phyloP scores from a whole-genome alignment of 2,329 filamentous ascomycete genomes.

The Xylariales sp. region DNA sequence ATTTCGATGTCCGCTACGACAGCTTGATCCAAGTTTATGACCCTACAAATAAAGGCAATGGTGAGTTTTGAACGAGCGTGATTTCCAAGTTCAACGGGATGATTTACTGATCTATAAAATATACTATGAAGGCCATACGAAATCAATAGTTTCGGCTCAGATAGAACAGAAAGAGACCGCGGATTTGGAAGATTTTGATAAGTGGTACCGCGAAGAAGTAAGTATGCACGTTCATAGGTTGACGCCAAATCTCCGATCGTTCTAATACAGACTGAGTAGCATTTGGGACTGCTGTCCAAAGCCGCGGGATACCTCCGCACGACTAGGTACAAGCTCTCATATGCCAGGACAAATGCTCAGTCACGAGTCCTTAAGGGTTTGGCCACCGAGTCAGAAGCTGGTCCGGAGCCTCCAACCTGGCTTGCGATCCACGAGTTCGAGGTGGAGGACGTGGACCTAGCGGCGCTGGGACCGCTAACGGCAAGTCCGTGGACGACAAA shows the following conservation, averaged over 20 bases:
- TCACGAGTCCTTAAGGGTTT: slow-evolving; percentile 13
- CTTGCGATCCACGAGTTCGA: slow-evolving; percentile 10
- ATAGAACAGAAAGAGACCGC: slow-evolving; percentile 9
- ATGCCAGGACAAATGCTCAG: slow-evolving; percentile 4
- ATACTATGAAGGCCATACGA: slow-evolving; percentile 11
- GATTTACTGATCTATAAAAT: too few species aligned
- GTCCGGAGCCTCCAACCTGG: slow-evolving; percentile 13
- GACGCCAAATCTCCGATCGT: too few species aligned
- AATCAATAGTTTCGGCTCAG: slow-evolving; percentile 11
- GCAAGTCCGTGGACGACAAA: slow-evolving; percentile 11
- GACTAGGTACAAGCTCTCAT: slow-evolving; percentile 16
- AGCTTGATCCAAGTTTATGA: slow-evolving; percentile 17
- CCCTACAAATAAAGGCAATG: slow-evolving; percentile 15
- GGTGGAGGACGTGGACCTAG: slow-evolving; percentile 8
- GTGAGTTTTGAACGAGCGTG: too few species aligned
- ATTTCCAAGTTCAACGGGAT: too few species aligned
- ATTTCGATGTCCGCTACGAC: slow-evolving; percentile 16
- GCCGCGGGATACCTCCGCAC: slow-evolving; percentile 16
- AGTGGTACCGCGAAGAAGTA: slow-evolving; percentile 18
- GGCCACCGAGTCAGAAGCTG: slow-evolving; percentile 11
- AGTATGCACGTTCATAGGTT: background rate
- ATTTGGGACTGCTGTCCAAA: slow-evolving; percentile 10
- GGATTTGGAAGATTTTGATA: slow-evolving; percentile 14
- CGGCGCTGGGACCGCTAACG: slow-evolving; percentile 6
- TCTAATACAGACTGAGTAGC: slow-evolving; percentile 4